phyloP scores from a whole-genome alignment of 2,329 filamentous ascomycete genomes.

The Bertia moriformis region DNA sequence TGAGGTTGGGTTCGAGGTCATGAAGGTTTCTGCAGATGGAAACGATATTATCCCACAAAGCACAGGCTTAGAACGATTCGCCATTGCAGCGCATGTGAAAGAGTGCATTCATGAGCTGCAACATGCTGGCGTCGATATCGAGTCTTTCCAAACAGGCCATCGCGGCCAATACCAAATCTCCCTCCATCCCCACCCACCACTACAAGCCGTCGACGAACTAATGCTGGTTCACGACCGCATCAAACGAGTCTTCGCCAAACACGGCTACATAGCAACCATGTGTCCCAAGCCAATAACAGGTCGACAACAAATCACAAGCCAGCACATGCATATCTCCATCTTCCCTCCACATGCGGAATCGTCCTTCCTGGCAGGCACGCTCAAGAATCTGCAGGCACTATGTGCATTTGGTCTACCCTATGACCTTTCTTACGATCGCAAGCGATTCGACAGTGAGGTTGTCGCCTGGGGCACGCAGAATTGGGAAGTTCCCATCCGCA shows the following conservation, averaged over 20 bases:
- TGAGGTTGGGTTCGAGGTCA: background rate
- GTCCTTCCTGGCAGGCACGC: background rate
- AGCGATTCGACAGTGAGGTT: conserved; percentile 2
- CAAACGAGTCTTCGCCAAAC: conserved; percentile 5
- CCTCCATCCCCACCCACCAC: conserved; percentile 5
- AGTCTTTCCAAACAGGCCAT: background rate
- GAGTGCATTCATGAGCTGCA: background rate
- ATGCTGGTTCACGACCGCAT: conserved; percentile 5
- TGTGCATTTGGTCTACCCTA: background rate
- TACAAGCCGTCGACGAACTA: conserved; percentile 8
- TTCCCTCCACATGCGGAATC: background rate
- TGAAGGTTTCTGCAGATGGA: background rate
- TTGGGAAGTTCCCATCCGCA: conserved; percentile 6
- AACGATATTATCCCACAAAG: no score
- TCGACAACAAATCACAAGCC: conserved; percentile 3
- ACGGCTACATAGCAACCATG: conserved; percentile 8
- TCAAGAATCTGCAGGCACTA: background rate
- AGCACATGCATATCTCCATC: background rate
- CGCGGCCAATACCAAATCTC: conserved; percentile 1
- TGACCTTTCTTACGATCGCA: conserved; percentile 1
- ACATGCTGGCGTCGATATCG: background rate
- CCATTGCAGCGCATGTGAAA: background rate
- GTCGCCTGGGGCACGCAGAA: conserved; percentile 8
- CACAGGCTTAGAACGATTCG: background rate
- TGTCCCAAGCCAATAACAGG: conserved; percentile 4